A percentile compares a stretch with the other conserved stretches of the same genome.
Conservation (phyloP, 2,329 filamentous ascomycete species). For the Xylariaceae sp. region DNA sequence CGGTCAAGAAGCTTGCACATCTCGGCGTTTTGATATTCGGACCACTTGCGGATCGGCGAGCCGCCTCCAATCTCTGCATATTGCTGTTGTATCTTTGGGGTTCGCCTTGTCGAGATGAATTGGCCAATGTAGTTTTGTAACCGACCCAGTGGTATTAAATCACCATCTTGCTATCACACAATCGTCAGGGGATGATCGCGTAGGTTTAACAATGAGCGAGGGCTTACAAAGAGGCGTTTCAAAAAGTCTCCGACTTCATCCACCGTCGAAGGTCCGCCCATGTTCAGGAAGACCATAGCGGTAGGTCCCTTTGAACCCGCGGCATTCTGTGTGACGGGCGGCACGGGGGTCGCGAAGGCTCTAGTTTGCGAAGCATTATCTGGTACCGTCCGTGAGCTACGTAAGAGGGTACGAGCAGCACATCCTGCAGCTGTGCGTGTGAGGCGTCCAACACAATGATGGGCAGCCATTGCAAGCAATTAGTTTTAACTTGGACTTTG, state of each 20-base stretch:
- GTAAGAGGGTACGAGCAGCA: conserved; percentile 20
- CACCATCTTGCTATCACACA: conserved; percentile 67
- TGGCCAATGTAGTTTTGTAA: conserved; percentile 88
- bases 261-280: conserved; percentile 89
- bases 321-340: conserved; percentile 74
- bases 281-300: conserved; percentile 98
- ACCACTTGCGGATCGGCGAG: conserved; percentile 98
- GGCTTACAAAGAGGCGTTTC: conserved; percentile 79
- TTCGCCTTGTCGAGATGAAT: conserved; percentile 77
- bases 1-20: conserved; percentile 97
- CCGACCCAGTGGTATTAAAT: conserved; percentile 90
- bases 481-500: neutral
- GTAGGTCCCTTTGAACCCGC: conserved; percentile 72
- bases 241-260: conserved; percentile 86
- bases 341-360: conserved; percentile 56
- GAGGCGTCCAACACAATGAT: conserved; percentile 36
- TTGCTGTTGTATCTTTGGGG: conserved; percentile 94
- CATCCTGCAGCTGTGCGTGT: conserved; percentile 30
- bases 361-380: conserved; percentile 36
- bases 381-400: conserved; percentile 21
- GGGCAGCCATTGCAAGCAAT: conserved; percentile 35
- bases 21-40: conserved; percentile 84
- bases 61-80: conserved; percentile 93
- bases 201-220: conserved; percentile 1
- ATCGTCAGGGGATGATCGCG: conserved; percentile 15